Evolutionary conservation across 1,139 yeast species (phyloP).

Genomic region (Chernovozyma sophiae-reginae): DNA sequence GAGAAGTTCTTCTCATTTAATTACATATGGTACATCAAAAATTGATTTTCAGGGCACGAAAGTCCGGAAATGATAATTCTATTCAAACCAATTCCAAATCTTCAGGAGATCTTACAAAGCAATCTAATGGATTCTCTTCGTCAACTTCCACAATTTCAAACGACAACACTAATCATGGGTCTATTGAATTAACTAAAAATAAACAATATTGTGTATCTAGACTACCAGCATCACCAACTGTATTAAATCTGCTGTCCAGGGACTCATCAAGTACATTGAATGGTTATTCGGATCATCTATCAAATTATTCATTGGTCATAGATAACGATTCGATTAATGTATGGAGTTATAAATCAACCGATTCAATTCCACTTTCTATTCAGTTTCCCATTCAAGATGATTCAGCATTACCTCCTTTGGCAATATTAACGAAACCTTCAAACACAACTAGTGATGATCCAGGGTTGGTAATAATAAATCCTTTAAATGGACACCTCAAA

Average conservation of each 20-base stretch:
- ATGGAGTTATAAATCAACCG: conserved; percentile 67
- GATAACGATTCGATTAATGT: conserved; percentile 52
- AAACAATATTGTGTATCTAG: conserved; percentile 56
- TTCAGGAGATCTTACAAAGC: conserved; percentile 9
- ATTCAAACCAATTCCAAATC: conserved; percentile 7
- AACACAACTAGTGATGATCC: conserved; percentile 59
- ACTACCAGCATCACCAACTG: conserved; percentile 55
- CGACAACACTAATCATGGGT: not conserved
- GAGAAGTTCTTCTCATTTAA: no score
- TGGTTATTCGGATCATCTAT: conserved; percentile 52
- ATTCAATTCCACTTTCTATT: conserved; percentile 53
- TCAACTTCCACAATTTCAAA: not conserved
- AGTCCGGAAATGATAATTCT: conserved; percentile 4
- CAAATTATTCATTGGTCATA: conserved; percentile 54
- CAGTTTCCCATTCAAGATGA: conserved; percentile 36
- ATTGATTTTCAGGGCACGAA: conserved; percentile 11
- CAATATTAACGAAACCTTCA: conserved; percentile 63
- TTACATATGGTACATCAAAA: conserved; percentile 4
- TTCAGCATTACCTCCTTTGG: conserved; percentile 42
- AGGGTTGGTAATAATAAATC: conserved; percentile 59
- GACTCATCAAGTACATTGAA: conserved; percentile 20
- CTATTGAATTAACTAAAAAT: conserved; percentile 55
- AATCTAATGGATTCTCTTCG: not conserved
- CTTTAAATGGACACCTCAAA: conserved; percentile 50
- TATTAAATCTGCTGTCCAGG: conserved; percentile 22